Evolutionary conservation across 371 early-diverging fungal genomes (phyloP).

Genomic region (Mortierella sp.): DNA sequence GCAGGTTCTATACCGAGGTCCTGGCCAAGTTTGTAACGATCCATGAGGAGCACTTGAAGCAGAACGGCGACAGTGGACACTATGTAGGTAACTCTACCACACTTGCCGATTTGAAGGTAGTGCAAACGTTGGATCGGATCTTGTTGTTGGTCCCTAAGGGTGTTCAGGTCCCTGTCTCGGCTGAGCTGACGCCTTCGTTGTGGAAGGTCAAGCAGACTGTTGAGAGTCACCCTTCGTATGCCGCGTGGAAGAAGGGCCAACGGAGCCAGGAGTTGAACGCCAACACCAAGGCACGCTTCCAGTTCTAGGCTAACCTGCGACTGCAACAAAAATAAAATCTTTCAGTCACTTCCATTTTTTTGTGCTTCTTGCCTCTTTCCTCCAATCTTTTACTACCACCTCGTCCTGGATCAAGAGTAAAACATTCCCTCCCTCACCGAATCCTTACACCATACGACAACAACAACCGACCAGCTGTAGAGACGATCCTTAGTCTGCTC

Average conservation of each 20-base stretch:
- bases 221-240: slow-evolving; percentile 9
- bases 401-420: too few relatives aligned
- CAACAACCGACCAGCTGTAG: too few relatives aligned
- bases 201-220: slow-evolving; percentile 26
- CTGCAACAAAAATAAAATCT: too few relatives aligned
- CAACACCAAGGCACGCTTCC: slow-evolving; percentile 21
- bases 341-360: too few relatives aligned
- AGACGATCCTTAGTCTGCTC: too few relatives aligned
- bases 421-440: too few relatives aligned
- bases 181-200: slow-evolving; percentile 13
- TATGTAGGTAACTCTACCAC: slow-evolving; percentile 14
- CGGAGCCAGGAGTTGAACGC: not conserved
- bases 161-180: slow-evolving; percentile 8
- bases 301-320: not conserved
- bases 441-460: too few relatives aligned
- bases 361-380: too few relatives aligned
- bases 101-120: slow-evolving; percentile 20
- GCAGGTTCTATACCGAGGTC: slow-evolving; percentile 17
- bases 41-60: slow-evolving; percentile 21
- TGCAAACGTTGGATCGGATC: slow-evolving; percentile 16
- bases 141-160: slow-evolving; percentile 18
- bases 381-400: too few relatives aligned
- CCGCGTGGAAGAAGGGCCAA: slow-evolving; percentile 12
- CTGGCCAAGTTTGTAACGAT: slow-evolving; percentile 9
- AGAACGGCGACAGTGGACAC: slow-evolving; percentile 23